Base-by-base conservation (phyloP, 1,139 yeast species). In the Suhomyces guaymorum region DNA sequence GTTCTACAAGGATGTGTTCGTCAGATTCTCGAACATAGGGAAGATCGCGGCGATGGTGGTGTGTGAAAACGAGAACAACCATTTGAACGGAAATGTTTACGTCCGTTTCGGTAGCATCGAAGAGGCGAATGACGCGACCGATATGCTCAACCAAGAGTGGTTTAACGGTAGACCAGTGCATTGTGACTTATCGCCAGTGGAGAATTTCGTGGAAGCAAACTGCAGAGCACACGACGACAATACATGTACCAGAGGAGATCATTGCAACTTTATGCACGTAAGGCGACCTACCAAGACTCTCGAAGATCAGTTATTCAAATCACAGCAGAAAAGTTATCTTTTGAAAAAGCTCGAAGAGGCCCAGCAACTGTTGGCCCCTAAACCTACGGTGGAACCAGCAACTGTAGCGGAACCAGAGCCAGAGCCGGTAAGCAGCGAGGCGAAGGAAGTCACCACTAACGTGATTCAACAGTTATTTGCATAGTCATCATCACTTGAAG, bases 261-360 rank as follows among this genome's bases (percentile, higher is more conserved):
- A 75, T 50, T 90, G 97, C 59, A 90, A 90, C 59, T 88, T 86
- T 57, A 84, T 89, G 75, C 97, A 90, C 57, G 72, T 83, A 2
- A 70, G 82, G 46, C 63, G 73, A 24, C 90, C 95, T 0, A 59
- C 75, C 1, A 52, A 55, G 10, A 63, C 54, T 13, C 52, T 82
- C 21, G 59, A 66, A 30, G 55, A 54, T 14, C 62, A 61, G 13
- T 54, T 84, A 37, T 54, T 50, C 42, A 49, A 47, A 34, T 57
- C 68, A 4, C 80, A 69, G 46, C 63, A 60, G 24, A 70, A 65
- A 52, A 48, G 54, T 26, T 48, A 48, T 8, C 32, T 52, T 12
- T 22, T 45, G 22, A 40, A 40, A 29, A 49, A 49, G 32, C 24
- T 57, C 15, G 28, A 14, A 4, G 23, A 30, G 24, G 29, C 38